Conservation (phyloP, 768 basidiomycete genomes). For the Termitomyces sp. region DNA sequence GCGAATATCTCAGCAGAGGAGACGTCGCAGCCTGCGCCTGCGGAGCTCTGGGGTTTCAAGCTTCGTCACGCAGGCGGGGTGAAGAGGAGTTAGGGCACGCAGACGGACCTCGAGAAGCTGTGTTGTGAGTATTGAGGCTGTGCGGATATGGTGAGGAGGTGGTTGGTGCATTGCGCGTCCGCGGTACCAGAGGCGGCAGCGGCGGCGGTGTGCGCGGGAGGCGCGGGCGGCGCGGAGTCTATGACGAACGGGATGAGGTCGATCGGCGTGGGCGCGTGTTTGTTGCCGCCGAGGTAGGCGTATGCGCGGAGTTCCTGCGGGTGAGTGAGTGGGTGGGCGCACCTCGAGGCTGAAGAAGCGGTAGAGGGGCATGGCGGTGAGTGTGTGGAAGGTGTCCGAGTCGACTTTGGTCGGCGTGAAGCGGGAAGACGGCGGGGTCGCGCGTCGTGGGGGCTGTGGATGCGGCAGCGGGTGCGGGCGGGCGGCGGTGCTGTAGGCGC, state of each 20-base stretch:
- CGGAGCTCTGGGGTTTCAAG: conserved; percentile 43
- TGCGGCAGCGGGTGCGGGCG: conserved; percentile 38
- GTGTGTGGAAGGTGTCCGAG: conserved; percentile 27
- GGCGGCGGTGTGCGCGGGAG: too few relatives aligned
- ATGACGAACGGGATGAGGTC: conserved; percentile 25
- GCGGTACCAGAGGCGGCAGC: too few relatives aligned
- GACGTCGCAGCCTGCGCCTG: conserved; percentile 37
- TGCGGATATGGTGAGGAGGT: too few relatives aligned
- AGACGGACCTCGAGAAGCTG: conserved; percentile 47
- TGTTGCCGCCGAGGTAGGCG: conserved; percentile 35
- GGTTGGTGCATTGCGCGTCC: too few relatives aligned
- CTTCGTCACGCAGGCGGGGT: too few relatives aligned
- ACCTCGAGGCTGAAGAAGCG: conserved; percentile 37
- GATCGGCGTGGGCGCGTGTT: conserved; percentile 21
- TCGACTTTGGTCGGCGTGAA: conserved; percentile 11
- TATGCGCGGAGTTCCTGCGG: conserved; percentile 37
- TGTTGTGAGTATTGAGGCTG: too few relatives aligned
- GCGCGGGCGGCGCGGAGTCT: conserved; percentile 29
- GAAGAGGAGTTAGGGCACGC: too few relatives aligned
- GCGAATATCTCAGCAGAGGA: conserved; percentile 32
- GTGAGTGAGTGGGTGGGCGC: conserved; percentile 7
- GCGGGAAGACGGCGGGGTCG: too few relatives aligned
- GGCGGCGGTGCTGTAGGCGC: conserved; percentile 40
- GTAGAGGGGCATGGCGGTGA: conserved; percentile 32
- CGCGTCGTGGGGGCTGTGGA: conserved; percentile 33